Conservation (phyloP, 148 eudicot genomes). For the Vaccinium vitisidaea region DNA sequence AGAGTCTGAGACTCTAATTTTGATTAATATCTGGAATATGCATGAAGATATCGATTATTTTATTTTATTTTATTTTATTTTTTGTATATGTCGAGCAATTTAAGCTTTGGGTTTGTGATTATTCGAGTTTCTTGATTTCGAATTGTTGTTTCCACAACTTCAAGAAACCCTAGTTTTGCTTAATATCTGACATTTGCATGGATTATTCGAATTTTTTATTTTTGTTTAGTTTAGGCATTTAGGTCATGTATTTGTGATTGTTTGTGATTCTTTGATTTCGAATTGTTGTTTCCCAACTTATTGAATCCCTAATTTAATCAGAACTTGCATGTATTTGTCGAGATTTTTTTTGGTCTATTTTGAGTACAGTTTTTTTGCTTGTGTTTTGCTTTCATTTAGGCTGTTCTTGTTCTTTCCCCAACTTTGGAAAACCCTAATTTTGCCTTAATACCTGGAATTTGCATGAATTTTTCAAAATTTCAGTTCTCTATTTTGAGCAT, state of each 20-base stretch:
- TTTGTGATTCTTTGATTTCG: background rate
- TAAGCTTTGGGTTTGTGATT: background rate
- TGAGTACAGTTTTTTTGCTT: background rate
- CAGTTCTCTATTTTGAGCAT: background rate
- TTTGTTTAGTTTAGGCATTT: background rate
- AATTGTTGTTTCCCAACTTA: no score
- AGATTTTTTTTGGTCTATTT: background rate
- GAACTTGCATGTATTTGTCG: no score
- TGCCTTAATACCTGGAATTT: background rate
- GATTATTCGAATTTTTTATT: background rate
- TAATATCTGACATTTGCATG: background rate
- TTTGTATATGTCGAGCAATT: background rate
- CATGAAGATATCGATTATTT: background rate
- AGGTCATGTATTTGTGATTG: background rate
- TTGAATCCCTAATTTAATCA: no score
- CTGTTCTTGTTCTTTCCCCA: background rate
- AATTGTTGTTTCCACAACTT: background rate
- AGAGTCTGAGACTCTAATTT: constrained; percentile 10
- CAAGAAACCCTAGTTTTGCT: constrained; percentile 13
- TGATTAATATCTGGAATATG: background rate
- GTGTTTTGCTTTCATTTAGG: background rate
- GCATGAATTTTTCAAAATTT: background rate
- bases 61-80: background rate
- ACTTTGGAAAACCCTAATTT: background rate
- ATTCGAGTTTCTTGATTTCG: background rate